Percentiles rank a stretch among this genome's conserved stretches.
Conservation (phyloP, 495 filamentous ascomycete genomes). For the Podospora didyma region DNA sequence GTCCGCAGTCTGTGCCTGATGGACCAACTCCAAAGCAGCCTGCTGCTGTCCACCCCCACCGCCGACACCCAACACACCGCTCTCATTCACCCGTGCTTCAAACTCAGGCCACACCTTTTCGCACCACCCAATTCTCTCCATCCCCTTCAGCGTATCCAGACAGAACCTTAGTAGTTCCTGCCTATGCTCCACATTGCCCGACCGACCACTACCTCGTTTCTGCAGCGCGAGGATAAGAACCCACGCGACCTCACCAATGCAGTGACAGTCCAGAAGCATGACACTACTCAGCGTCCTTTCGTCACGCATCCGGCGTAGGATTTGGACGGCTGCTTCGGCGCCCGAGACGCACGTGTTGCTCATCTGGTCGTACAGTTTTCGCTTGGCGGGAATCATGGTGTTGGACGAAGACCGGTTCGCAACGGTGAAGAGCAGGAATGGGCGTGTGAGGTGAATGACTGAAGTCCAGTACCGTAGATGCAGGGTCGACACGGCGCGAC, state of each 20-base stretch:
- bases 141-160: constrained; percentile 2
- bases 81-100: constrained; percentile 3
- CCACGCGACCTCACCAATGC: constrained; percentile 3
- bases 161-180: constrained; percentile 1
- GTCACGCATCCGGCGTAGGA: neutral
- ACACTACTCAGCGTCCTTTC: neutral
- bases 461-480: constrained; percentile 2
- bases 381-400: neutral
- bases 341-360: neutral
- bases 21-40: too few species aligned
- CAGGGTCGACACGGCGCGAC: neutral
- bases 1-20: too few species aligned
- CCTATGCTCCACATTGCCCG: neutral
- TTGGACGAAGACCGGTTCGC: neutral
- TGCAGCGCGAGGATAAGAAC: constrained; percentile 2
- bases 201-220: neutral
- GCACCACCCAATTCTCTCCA: constrained; percentile 4
- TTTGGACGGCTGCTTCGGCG: neutral
- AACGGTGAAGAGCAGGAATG: constrained; percentile 2
- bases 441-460: neutral
- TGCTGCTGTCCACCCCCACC: too few species aligned
- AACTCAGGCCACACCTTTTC: constrained; percentile 2
- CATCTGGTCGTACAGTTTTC: neutral
- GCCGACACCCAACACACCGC: neutral
- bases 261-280: constrained; percentile 1